A percentile compares a stretch with the other conserved stretches of the same genome.
Conservation (phyloP, 2,329 filamentous ascomycete genomes). For the Nannizziopsis barbatae region DNA sequence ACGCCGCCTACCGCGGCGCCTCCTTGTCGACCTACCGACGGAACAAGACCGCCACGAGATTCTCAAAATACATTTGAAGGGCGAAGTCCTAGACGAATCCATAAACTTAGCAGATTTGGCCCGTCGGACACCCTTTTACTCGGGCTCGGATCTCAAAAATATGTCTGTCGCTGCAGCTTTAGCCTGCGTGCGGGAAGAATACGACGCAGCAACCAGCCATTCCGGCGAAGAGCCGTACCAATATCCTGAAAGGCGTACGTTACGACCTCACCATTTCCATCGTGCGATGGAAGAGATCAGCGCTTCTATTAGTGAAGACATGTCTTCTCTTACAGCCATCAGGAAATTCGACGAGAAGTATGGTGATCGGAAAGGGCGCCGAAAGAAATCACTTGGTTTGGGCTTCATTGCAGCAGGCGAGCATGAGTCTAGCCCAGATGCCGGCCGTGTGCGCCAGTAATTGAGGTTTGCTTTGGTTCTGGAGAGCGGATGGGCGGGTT, state of each 20-base stretch:
- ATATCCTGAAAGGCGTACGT: slow-evolving; percentile 57
- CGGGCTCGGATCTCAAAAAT: slow-evolving; percentile 44
- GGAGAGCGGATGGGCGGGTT: not conserved
- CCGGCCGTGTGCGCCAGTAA: slow-evolving; percentile 16
- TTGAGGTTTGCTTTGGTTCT: not conserved
- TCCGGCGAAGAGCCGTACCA: slow-evolving; percentile 38
- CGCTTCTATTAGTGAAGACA: slow-evolving; percentile 87
- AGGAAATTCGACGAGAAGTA: slow-evolving; percentile 94
- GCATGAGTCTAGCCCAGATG: slow-evolving; percentile 9
- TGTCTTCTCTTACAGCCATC: slow-evolving; percentile 74
- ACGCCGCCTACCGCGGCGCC: slow-evolving; percentile 39
- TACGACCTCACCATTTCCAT: slow-evolving; percentile 65
- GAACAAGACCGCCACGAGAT: slow-evolving; percentile 38
- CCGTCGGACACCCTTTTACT: slow-evolving; percentile 38
- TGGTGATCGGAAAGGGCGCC: slow-evolving; percentile 62
- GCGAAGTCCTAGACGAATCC: slow-evolving; percentile 34
- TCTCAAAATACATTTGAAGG: slow-evolving; percentile 40
- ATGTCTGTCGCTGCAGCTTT: slow-evolving; percentile 41
- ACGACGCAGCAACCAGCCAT: slow-evolving; percentile 29
- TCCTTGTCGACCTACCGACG: slow-evolving; percentile 41
- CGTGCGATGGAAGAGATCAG: slow-evolving; percentile 78
- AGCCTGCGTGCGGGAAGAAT: slow-evolving; percentile 39
- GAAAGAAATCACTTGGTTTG: slow-evolving; percentile 46
- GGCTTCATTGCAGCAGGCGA: slow-evolving; percentile 32
- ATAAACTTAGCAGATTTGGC: slow-evolving; percentile 36